Evolutionary conservation across 345 rosid species (phyloP).

Genomic region (Dovyalis caffra): DNA sequence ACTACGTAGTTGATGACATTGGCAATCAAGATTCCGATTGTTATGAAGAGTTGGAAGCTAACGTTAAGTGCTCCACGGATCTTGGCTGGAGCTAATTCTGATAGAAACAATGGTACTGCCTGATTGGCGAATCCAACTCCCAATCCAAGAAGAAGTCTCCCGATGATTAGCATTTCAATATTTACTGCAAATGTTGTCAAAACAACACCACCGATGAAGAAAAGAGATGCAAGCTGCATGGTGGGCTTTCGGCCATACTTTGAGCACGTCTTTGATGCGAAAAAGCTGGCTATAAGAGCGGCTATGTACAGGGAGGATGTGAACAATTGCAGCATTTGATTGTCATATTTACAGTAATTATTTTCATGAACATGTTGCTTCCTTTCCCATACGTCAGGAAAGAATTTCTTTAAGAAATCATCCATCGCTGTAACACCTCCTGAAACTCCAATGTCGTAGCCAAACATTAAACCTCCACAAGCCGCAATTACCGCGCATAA

Average conservation of each 20-base stretch:
- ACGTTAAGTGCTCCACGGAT: constrained; percentile 66
- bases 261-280: constrained; percentile 44
- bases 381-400: constrained; percentile 51
- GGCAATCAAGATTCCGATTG: constrained; percentile 60
- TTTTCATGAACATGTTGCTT: constrained; percentile 60
- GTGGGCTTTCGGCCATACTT: constrained; percentile 49
- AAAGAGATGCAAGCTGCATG: constrained; percentile 53
- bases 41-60: constrained; percentile 68
- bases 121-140: constrained; percentile 81
- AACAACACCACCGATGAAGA: constrained; percentile 60
- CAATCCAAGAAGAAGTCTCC: constrained; percentile 58
- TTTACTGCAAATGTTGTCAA: constrained; percentile 42
- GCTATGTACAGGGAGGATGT: constrained; percentile 82
- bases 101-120: constrained; percentile 76
- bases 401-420: constrained; percentile 58
- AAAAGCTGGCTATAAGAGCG: constrained; percentile 49
- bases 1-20: constrained; percentile 44
- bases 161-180: constrained; percentile 55
- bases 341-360: constrained; percentile 75
- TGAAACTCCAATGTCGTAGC: constrained; percentile 28
- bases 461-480: constrained; percentile 23
- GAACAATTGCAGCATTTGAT: constrained; percentile 59
- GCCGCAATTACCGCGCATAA: constrained; percentile 22
- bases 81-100: constrained; percentile 69
- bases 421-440: constrained; percentile 90